Evolutionary conservation across 2,329 filamentous ascomycete genomes (phyloP).

Genomic region (Fonsecaea pedrosoi): DNA sequence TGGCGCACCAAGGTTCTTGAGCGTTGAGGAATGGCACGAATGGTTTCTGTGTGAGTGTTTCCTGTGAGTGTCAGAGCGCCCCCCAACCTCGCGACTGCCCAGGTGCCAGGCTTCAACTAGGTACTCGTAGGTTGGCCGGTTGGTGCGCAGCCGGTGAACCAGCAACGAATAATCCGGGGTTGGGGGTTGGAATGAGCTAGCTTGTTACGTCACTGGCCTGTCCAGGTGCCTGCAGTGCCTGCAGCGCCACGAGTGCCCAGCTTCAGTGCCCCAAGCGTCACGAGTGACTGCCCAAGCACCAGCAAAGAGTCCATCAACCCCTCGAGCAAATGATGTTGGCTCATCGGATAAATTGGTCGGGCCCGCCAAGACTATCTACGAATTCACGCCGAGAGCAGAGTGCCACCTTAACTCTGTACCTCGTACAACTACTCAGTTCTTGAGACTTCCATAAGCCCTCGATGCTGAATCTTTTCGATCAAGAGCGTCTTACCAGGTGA

Average conservation of each 20-base stretch:
- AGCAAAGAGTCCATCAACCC: background rate
- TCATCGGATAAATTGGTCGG: background rate
- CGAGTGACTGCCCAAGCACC: background rate
- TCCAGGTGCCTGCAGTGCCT: background rate
- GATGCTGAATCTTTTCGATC: background rate
- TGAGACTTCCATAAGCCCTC: background rate
- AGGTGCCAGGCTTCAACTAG: no score
- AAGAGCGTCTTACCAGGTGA: background rate
- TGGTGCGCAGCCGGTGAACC: background rate
- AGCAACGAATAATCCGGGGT: conserved; percentile 19
- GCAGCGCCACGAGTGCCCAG: no score
- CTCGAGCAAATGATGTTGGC: background rate
- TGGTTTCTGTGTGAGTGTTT: background rate
- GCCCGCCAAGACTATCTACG: background rate
- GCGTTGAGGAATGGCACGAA: conserved; percentile 4
- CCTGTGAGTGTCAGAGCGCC: conserved; percentile 11
- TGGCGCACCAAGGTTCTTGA: conserved; percentile 18
- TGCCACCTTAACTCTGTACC: background rate
- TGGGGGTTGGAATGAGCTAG: conserved; percentile 3
- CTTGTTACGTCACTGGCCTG: conserved; percentile 16
- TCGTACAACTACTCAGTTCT: background rate
- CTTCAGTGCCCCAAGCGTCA: background rate
- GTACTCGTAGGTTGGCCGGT: background rate
- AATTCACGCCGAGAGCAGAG: background rate
- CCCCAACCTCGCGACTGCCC: conserved; percentile 2